phyloP scores from a whole-genome alignment of 129 eudicot species.

The Tagetes patula region DNA sequence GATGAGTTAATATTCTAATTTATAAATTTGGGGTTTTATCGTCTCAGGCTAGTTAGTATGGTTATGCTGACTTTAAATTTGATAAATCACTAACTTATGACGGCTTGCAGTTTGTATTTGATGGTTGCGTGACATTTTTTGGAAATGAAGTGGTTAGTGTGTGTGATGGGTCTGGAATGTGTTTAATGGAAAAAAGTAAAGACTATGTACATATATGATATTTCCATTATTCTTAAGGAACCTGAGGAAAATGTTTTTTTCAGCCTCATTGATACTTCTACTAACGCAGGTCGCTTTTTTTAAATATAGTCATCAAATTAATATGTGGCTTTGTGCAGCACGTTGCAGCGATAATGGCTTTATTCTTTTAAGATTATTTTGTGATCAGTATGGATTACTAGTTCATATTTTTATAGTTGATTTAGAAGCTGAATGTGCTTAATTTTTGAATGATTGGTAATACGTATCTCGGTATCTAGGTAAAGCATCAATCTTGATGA shows the following conservation, averaged over 20 bases:
- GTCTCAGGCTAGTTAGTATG: not conserved
- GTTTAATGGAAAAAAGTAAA: not conserved
- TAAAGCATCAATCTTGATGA: no score
- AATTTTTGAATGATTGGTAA: no score
- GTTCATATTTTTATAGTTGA: no score
- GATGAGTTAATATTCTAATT: not conserved
- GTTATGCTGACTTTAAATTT: not conserved
- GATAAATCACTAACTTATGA: not conserved
- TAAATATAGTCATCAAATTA: no score
- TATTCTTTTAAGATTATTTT: no score
- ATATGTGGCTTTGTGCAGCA: no score
- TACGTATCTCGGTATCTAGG: no score
- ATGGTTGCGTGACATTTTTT: not conserved
- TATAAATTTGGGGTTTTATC: not conserved
- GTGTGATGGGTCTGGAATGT: not conserved
- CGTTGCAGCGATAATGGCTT: no score
- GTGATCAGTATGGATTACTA: no score
- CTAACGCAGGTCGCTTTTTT: not conserved
- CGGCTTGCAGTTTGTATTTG: not conserved
- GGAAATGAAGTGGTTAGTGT: constrained; percentile 1
- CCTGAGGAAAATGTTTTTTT: constrained; percentile 1
- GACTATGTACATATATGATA: not conserved
- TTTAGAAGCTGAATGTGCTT: no score
- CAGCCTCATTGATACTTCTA: not conserved
- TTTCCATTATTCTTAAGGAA: not conserved